Evolutionary conservation across 2,329 filamentous ascomycete genomes (phyloP).

Genomic region (Sporothrix humicola): DNA sequence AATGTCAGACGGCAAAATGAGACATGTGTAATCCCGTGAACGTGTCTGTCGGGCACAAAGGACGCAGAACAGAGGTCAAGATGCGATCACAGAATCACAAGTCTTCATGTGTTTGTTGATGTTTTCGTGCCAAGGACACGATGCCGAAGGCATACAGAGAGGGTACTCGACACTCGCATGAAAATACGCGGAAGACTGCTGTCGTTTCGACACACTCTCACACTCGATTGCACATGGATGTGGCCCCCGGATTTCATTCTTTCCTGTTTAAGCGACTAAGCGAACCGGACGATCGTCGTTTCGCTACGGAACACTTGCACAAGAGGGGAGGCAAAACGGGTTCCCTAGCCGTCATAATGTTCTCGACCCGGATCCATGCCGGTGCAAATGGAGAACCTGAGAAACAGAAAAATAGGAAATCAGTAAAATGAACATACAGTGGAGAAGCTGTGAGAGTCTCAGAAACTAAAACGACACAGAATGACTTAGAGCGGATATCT

Average conservation of each 20-base stretch:
- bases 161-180: too few relatives aligned
- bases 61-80: background rate
- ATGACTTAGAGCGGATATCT: too few relatives aligned
- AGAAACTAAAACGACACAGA: too few relatives aligned
- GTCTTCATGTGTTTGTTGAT: background rate
- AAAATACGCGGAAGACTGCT: background rate
- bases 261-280: conserved; percentile 12
- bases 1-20: background rate
- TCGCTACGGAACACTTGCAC: conserved; percentile 7
- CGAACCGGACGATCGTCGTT: conserved; percentile 16
- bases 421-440: background rate
- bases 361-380: background rate
- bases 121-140: background rate
- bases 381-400: background rate
- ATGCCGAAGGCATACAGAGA: background rate
- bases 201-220: too few relatives aligned
- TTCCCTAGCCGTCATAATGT: background rate
- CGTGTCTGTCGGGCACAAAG: background rate
- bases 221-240: background rate
- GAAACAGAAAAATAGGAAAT: background rate
- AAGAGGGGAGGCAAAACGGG: background rate
- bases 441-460: background rate
- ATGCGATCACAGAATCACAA: conserved; percentile 6
- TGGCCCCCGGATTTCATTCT: background rate
- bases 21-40: conserved; percentile 15